Evolutionary conservation across 805 yeast species (phyloP), one percentile per base, ranked within the genome.

Genomic region (Pichia pseudocactophila): DNA sequence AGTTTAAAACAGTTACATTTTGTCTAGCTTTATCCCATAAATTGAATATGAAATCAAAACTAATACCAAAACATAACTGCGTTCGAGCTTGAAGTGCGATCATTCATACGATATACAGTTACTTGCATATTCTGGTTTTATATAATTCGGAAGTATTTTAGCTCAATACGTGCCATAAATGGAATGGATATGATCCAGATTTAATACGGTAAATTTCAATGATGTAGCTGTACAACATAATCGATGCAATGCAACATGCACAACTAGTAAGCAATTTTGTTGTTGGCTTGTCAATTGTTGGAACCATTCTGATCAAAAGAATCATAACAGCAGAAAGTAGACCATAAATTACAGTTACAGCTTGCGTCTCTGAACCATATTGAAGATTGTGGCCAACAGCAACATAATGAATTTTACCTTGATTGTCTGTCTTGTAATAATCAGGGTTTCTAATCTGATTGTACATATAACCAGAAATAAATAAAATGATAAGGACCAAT

Each of bases 401-500:
- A 46, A 72, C 61, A 49, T 70, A 73, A 8, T 57, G 58, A 3
- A 55, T 58, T 2, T 46, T 41, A 9, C 74, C 74, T 36, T 69
- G 58, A 8, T 50, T 54, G 19, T 57, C 62, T 28, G 66, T 69
- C 50, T 71, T 71, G 34, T 80, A 68, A 57, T 80, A 84, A 26
- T 71, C 88, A 7, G 80, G 71, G 31, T 74, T 73, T 61, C 97
- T 77, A 49, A 92, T 92, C 51, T 76, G 74, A 61, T 87, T 89
- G 73, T 78, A 92, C 98, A 92, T 92, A 64, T 88, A 83, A 15
- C 98, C 98, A 7, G 90, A 70, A 37, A 75, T 78, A 69, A 89
- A 84, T 51, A 88, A 64, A 46, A 89, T 66, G 30, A 85, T 72
- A 16, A 74, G 52, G 43, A 82, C 65, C n/a, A 84, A 67, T 3